Percentiles rank a stretch among this genome's conserved stretches.
phyloP scores from a whole-genome alignment of 2,329 filamentous ascomycete species.

The Polychaeton citri region DNA sequence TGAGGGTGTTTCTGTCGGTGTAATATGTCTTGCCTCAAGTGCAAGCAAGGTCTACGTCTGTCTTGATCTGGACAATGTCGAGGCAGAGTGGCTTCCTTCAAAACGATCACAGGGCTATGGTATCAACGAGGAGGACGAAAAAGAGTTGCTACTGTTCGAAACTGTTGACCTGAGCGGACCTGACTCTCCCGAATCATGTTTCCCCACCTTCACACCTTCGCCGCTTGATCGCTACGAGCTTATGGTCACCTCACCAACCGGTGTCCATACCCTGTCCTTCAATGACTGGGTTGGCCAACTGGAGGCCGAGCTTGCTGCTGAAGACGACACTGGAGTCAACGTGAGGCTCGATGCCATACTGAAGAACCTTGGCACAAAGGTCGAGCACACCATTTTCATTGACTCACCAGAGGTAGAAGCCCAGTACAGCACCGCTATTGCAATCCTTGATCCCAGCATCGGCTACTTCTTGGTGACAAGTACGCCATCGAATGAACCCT shows the following conservation, averaged over 20 bases:
- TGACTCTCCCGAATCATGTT: conserved; percentile 17
- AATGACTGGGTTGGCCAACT: conserved; percentile 43
- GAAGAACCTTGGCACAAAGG: conserved; percentile 34
- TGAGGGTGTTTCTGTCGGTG: conserved; percentile 40
- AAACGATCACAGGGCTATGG: conserved; percentile 15
- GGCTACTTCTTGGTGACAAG: conserved; percentile 43
- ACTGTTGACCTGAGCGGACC: conserved; percentile 22
- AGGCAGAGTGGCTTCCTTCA: conserved; percentile 49
- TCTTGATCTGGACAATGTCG: conserved; percentile 47
- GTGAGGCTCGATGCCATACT: conserved; percentile 45
- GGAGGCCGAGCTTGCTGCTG: conserved; percentile 42
- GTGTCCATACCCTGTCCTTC: conserved; percentile 42
- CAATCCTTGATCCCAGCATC: conserved; percentile 42
- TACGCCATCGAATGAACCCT: conserved; percentile 32
- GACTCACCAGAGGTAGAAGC: conserved; percentile 14
- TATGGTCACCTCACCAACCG: conserved; percentile 42
- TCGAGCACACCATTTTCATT: conserved; percentile 35
- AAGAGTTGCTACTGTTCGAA: conserved; percentile 26
- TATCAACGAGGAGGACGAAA: conserved; percentile 13
- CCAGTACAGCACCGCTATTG: conserved; percentile 30
- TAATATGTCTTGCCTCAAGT: conserved; percentile 45
- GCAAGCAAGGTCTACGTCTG: conserved; percentile 44
- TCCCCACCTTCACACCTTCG: conserved; percentile 45
- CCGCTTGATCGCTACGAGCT: conserved; percentile 43
- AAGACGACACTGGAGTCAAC: conserved; percentile 37